Percentiles rank a stretch among this genome's conserved stretches.
Conservation (phyloP, 257 asterid species). For the Marsdenia floribunda region DNA sequence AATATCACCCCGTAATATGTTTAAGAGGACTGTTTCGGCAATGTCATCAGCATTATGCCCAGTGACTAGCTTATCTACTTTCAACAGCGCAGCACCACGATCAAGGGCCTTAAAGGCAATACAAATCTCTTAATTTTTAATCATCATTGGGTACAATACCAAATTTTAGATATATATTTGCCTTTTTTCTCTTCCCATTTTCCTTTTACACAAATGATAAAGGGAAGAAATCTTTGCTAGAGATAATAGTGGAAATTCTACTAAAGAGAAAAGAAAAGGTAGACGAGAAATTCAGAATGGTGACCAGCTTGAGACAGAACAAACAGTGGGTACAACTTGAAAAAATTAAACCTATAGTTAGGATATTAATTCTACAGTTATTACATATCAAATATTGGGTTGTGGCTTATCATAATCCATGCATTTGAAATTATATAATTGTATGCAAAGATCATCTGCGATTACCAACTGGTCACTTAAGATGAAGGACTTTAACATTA, state of each 20-base stretch:
- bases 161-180: no score
- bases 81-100: slow-evolving; percentile 91
- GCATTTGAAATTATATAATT: background rate
- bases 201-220: background rate
- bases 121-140: background rate
- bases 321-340: background rate
- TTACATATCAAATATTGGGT: background rate
- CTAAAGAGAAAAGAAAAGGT: background rate
- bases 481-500: background rate
- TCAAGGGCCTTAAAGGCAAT: slow-evolving; percentile 75
- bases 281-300: background rate
- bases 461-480: background rate
- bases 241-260: background rate
- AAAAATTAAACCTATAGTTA: background rate
- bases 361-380: background rate
- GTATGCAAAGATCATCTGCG: background rate
- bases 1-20: slow-evolving; percentile 94
- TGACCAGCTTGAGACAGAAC: background rate
- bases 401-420: background rate
- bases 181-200: no score
- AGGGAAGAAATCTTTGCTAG: background rate
- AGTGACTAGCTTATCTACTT: slow-evolving; percentile 92
- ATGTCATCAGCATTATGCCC: slow-evolving; percentile 99
- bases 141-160: background rate
- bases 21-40: slow-evolving; percentile 94